phyloP scores from a whole-genome alignment of 1,139 yeast species.

The Scheffersomyces segobiensis region DNA sequence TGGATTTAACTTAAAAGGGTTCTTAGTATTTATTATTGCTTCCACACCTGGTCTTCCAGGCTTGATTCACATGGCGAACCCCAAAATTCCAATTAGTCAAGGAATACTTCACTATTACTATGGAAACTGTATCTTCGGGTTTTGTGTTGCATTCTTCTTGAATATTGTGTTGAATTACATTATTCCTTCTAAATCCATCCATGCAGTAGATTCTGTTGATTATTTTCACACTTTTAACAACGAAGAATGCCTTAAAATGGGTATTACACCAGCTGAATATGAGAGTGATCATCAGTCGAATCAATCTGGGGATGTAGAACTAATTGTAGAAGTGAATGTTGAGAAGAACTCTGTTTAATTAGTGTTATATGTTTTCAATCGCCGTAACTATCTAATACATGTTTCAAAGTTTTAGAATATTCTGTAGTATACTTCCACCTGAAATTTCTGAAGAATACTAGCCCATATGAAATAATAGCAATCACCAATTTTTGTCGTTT shows the following conservation, averaged over 20 bases:
- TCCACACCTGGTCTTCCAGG: constrained; percentile 11
- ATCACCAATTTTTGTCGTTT: neutral
- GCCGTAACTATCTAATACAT: neutral
- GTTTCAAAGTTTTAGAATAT: neutral
- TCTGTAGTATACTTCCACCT: neutral
- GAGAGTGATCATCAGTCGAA: neutral
- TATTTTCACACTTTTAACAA: neutral
- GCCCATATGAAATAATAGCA: neutral
- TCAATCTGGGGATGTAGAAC: neutral
- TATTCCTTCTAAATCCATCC: neutral
- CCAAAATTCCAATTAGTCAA: constrained; percentile 7
- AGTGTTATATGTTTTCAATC: neutral
- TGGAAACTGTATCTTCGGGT: constrained; percentile 11
- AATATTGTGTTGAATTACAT: constrained; percentile 2
- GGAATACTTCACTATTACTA: constrained; percentile 9
- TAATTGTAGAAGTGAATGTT: neutral
- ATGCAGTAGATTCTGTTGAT: neutral
- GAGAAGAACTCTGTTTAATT: neutral
- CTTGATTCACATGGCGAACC: constrained; percentile 25
- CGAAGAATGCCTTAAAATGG: neutral
- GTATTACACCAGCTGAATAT: neutral
- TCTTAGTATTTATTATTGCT: constrained; percentile 5
- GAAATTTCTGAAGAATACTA: neutral
- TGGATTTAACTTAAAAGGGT: constrained; percentile 5
- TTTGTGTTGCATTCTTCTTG: constrained; percentile 13